A percentile compares a stretch with the other conserved stretches of the same genome.
Evolutionary conservation across 2,329 filamentous ascomycete species (phyloP).

Genomic region (Calonectria montana): DNA sequence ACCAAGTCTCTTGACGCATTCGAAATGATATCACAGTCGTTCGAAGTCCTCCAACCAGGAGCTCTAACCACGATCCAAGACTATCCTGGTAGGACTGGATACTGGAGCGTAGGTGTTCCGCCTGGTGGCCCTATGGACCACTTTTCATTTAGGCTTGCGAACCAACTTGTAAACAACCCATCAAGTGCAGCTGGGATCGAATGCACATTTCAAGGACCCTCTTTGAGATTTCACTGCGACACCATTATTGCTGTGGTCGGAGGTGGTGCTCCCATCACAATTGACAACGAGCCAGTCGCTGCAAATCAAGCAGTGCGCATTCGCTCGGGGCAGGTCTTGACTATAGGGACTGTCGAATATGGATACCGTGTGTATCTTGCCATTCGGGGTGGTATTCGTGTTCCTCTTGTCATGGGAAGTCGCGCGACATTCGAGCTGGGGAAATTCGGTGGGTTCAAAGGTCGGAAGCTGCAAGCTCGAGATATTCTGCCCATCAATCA

Average conservation of each 20-base stretch:
- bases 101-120: slow-evolving; percentile 54
- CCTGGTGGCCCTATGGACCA: slow-evolving; percentile 56
- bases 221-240: slow-evolving; percentile 48
- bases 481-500: slow-evolving; percentile 44
- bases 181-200: slow-evolving; percentile 47
- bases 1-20: slow-evolving; percentile 51
- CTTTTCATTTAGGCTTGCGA: slow-evolving; percentile 49
- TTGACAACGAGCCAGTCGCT: slow-evolving; percentile 37
- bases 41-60: slow-evolving; percentile 52
- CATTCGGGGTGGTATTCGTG: slow-evolving; percentile 48
- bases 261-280: slow-evolving; percentile 37
- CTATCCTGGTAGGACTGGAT: slow-evolving; percentile 51
- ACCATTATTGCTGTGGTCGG: slow-evolving; percentile 49
- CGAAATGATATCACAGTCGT: slow-evolving; percentile 36
- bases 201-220: slow-evolving; percentile 48
- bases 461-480: slow-evolving; percentile 45
- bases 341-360: slow-evolving; percentile 38
- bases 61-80: slow-evolving; percentile 54
- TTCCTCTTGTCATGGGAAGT: slow-evolving; percentile 48
- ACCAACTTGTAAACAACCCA: slow-evolving; percentile 49
- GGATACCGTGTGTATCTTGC: slow-evolving; percentile 51
- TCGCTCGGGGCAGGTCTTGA: slow-evolving; percentile 40
- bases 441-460: slow-evolving; percentile 48
- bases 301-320: slow-evolving; percentile 41
- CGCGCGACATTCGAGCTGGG: slow-evolving; percentile 47